These are phyloP conservation scores for Fusarium sp. DNA, from an alignment of 2,329 filamentous ascomycete genomes.

Conservation along the genomic window DNA sequence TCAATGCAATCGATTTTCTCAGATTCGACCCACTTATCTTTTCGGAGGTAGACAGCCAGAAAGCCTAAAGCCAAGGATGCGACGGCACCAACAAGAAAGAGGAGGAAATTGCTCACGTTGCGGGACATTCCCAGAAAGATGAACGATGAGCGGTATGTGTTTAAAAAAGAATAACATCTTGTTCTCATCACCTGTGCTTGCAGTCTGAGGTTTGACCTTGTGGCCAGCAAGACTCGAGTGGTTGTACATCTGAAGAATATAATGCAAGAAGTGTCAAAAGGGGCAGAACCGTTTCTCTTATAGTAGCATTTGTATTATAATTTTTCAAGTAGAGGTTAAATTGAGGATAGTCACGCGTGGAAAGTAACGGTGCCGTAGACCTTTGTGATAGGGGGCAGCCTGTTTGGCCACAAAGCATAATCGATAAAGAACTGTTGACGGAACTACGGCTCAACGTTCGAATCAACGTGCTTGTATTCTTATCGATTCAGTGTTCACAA, in stretches of 20 bases:
- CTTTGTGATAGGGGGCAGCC: neutral
- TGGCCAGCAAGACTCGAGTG: rapidly evolving
- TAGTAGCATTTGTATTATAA: rapidly evolving
- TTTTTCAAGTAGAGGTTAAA: neutral
- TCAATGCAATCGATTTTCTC: neutral
- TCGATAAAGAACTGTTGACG: neutral
- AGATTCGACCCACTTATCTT: rapidly evolving
- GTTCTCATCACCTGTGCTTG: no score
- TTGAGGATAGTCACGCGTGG: neutral
- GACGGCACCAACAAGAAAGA: neutral
- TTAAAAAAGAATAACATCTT: no score
- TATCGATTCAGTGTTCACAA: neutral
- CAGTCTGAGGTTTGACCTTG: neutral
- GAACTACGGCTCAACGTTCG: rapidly evolving
- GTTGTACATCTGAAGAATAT: neutral
- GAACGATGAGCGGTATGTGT: neutral
- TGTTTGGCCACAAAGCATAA: rapidly evolving
- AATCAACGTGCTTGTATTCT: neutral
- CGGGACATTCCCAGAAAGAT: neutral
- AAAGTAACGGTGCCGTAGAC: neutral
- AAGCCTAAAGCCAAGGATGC: no score
- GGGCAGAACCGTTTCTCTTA: neutral
- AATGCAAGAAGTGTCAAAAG: neutral
- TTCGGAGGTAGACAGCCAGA: neutral
- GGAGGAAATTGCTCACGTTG: rapidly evolving